Evolutionary conservation across 495 filamentous ascomycete species (phyloP), one percentile per base, ranked within the genome.

Genomic region (Barbatosphaeria neglecta): DNA sequence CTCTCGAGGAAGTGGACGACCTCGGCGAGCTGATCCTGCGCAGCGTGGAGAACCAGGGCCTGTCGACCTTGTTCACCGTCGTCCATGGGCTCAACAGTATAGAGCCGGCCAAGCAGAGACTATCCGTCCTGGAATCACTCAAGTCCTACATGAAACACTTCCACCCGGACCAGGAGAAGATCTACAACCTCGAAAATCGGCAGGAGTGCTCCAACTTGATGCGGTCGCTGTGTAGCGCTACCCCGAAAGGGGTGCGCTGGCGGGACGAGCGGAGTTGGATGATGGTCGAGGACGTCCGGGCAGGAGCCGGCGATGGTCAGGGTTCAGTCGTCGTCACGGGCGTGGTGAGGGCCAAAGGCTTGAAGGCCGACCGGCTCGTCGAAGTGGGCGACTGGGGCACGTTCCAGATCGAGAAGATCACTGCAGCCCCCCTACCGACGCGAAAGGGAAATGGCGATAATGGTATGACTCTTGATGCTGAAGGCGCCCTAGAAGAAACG

Each of bases 351-450:
- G 92, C 92, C 17, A 85, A 80, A 60, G 83, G 85, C 16, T 59
- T 98, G 45, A 96, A 95, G 54, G 81, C 87, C 4, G 86, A 98
- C 61, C 75, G 93, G 44, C 71, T 97, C 23, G 80, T 94, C 2
- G 89, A 97, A 49, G 73, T 98, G 24, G 90, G 87, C 17, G 90
- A 95, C 46, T 95, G 87, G 83, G 93, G 92, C 19, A 85, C 90
- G 52, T 97, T 90, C 60, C 90, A 96, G 68, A 82, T 98, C 45
- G 85, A 85, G 37, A 90, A 86, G 54, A 90, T 95, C 53, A 81
- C 76, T 27, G 80, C 81, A 15, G 84, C 85, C 18, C 78, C 83
- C 1, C 62, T 84, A 28, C 58, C 72, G 0, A 61, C 61, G 23
- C 62, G 65, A 20, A 80, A 69, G 50, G 74, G 67, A 56, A 82